Percentiles rank a stretch among this genome's conserved stretches.
Evolutionary conservation across 2,329 filamentous ascomycete species (phyloP).

Genomic region (Raffaelea arxii): DNA sequence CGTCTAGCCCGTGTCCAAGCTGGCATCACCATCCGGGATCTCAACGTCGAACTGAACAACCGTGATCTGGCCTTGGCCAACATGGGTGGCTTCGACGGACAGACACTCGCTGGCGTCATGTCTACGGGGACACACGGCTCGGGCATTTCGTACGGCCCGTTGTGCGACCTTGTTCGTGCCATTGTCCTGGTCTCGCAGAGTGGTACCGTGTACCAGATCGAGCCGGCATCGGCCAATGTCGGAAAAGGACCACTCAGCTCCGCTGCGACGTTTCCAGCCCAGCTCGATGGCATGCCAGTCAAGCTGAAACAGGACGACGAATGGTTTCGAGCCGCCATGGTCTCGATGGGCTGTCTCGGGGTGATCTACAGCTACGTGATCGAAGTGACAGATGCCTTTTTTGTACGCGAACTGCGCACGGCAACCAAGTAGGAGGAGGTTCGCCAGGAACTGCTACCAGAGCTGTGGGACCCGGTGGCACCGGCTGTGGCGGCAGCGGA

Average conservation of each 20-base stretch:
- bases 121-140: slow-evolving; percentile 18
- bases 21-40: slow-evolving; percentile 15
- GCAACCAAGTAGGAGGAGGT: slow-evolving; percentile 15
- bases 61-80: slow-evolving; percentile 15
- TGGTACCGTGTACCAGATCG: slow-evolving; percentile 17
- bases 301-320: slow-evolving; percentile 15
- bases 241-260: slow-evolving; percentile 13
- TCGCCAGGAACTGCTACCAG: slow-evolving; percentile 12
- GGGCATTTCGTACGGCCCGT: slow-evolving; percentile 13
- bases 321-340: slow-evolving; percentile 16
- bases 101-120: slow-evolving; percentile 16
- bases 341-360: slow-evolving; percentile 17
- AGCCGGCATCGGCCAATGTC: slow-evolving; percentile 9
- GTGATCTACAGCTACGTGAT: slow-evolving; percentile 17
- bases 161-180: slow-evolving; percentile 13
- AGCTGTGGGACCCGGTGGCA: slow-evolving; percentile 12
- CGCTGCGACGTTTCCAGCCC: slow-evolving; percentile 11
- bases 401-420: slow-evolving; percentile 13
- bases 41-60: slow-evolving; percentile 16
- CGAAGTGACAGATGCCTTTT: slow-evolving; percentile 14
- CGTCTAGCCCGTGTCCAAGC: slow-evolving; percentile 13
- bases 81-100: slow-evolving; percentile 18
- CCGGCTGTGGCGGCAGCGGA: slow-evolving; percentile 11
- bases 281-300: slow-evolving; percentile 12
- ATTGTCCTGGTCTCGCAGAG: slow-evolving; percentile 15